Evolutionary conservation across 2,329 filamentous ascomycete genomes (phyloP), one percentile per base, ranked within the genome.

Genomic region (Pseudogymnoascus sp.): DNA sequence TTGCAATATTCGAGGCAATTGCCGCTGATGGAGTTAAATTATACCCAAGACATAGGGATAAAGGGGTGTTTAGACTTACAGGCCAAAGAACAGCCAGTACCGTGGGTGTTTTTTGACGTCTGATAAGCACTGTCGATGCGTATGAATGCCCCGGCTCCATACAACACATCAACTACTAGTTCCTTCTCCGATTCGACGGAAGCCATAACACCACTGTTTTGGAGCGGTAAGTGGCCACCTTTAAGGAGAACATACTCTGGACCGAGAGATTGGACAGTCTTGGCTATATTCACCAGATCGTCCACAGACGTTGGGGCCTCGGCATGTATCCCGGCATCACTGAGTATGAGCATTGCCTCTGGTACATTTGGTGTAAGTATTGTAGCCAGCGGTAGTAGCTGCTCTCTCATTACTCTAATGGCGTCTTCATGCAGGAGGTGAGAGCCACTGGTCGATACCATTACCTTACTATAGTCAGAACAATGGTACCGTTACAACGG

Each of bases 41-140:
- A 13, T 19, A 7, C 29, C 29, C 6, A 5, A 4, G 14, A 31
- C 19, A 4, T 21, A 33, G 14, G 40, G 14, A 60, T 50, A 19
- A 29, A 13, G 5, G 10, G 21, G 26, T n/a, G 29, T 4, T 4
- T 29, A 61, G 31, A 79, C 86, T 78, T 75, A 90, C 87, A 96
- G 42, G 95, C 95, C 65, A 97, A 81, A 8, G 92, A 96, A 72
- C 95, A 99, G 3, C 95, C 95, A 0, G 95, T 97, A 0, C 95
- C 95, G 71, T 99, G 95, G 0, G 93, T 97, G 72, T 93, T 93
- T 65, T 80, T 87, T 7, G 88, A 91, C 8, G 80, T 76, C 66
- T 91, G 80, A 72, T 89, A 97, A 4, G 81, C 80, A 40, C 85
- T 89, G 74, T 92, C 82, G 59, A 96, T 82, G 40, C 85, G 77